Percentiles rank a stretch among this genome's conserved stretches.
These are phyloP conservation scores for Carex myosuroides DNA, from an alignment of 176 grass and related monocot genomes.

Conservation along the genomic window DNA sequence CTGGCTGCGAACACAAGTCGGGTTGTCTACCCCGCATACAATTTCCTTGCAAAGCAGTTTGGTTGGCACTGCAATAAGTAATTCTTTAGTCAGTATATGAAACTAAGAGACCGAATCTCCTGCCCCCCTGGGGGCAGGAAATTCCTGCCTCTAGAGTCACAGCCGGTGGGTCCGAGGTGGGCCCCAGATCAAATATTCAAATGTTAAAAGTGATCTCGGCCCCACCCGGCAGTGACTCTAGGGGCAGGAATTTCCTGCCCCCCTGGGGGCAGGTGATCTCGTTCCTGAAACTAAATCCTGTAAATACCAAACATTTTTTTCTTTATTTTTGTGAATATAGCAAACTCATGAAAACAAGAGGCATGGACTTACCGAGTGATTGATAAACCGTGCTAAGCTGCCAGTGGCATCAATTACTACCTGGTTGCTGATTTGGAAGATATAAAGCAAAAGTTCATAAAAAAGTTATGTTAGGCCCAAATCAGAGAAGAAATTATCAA, in stretches of 20 bases:
- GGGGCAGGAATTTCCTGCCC: no score
- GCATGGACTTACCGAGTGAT: conserved; percentile 7
- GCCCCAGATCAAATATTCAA: no score
- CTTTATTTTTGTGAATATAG: background rate
- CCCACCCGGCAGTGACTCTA: no score
- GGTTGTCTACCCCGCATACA: conserved; percentile 57
- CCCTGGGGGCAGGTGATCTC: no score
- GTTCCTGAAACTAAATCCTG: background rate
- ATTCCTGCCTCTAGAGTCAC: no score
- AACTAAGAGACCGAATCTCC: no score
- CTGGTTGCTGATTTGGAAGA: background rate
- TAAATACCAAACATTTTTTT: background rate
- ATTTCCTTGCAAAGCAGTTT: conserved; percentile 83
- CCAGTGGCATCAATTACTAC: conserved; percentile 8
- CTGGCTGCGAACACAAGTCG: conserved; percentile 66
- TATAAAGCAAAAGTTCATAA: background rate
- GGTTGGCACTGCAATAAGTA: conserved; percentile 58
- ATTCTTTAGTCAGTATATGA: background rate
- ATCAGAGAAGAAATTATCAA: no score
- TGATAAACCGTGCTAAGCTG: conserved; percentile 3
- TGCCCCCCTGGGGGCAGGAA: no score
- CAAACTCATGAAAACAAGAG: background rate
- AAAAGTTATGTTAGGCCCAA: background rate
- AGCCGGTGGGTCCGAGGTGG: no score
- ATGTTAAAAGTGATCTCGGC: no score